Conservation (phyloP, 169 alveolate genomes). For the Plasmodium ovale region DNA sequence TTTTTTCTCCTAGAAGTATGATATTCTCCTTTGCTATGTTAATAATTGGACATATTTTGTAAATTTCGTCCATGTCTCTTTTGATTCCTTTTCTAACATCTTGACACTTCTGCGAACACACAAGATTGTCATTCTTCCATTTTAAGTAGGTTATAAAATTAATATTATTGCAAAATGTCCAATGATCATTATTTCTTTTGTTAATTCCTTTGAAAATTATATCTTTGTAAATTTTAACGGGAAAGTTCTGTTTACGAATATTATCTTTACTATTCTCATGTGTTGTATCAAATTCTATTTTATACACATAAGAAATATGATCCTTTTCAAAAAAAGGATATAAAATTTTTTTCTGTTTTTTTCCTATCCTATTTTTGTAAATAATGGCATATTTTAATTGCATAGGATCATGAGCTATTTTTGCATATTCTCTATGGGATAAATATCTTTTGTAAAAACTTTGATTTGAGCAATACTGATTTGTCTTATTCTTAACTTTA, state of each 20-base stretch:
- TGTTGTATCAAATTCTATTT: neutral
- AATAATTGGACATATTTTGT: no score
- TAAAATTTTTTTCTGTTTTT: neutral
- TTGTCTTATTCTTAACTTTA: neutral
- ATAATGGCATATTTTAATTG: constrained; percentile 5
- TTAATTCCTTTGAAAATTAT: neutral
- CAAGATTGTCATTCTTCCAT: neutral
- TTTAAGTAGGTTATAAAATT: neutral
- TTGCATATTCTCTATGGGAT: neutral
- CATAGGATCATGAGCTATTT: constrained; percentile 11
- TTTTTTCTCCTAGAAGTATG: no score
- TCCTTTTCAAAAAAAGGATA: neutral
- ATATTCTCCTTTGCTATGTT: neutral
- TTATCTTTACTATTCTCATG: neutral
- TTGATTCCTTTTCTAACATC: neutral
- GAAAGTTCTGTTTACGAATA: neutral
- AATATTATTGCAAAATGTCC: neutral
- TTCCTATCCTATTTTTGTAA: constrained; percentile 9
- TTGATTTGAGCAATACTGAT: constrained; percentile 8
- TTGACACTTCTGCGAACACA: neutral
- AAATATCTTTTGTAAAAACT: neutral
- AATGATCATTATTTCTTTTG: neutral
- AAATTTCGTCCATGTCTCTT: no score
- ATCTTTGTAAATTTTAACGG: neutral
- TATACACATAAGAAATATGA: neutral